Base-by-base conservation (phyloP, 345 rosid genomes). In the Aurinia saxatilis region DNA sequence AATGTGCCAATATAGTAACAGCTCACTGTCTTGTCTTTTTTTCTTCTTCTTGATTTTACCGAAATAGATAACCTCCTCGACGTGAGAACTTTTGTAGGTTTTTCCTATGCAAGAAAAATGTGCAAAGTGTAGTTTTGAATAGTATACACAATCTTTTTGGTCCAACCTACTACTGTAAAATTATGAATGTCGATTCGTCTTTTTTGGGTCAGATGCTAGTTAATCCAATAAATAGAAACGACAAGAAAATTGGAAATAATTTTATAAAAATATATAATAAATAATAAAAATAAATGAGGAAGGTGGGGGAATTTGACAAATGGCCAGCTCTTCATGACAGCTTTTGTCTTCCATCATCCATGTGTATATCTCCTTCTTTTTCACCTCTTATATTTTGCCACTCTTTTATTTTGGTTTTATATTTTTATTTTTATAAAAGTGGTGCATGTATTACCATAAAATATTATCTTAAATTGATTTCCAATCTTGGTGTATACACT, bases 281-380 rank as follows among this genome's bases (percentile, higher is more conserved):
- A n/a, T 19, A 29, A n/a, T 6, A 52, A 51, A 25, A 57, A 19
- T 2, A 44, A 33, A 29, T 4, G 45, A 3, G 15, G 57, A 54
- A 63, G 58, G 68, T 49, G 47, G 65, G 57, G 52, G 63, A 63
- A 50, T 48, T 62, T 47, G 64, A 70, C 38, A 70, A 70, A 56
- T 56, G 74, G 69, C 53, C 74, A 70, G 74, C 74, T 63, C 64
- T 46, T 56, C 31, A 13, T 63, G 74, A 57, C 74, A 70, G 74
- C 74, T 56, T 56, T 63, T 56, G 74, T 70, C 74, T 39, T 41
- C 74, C 63, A 70, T 55, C 74, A 63, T 56, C 74, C 74, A 70
- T 55, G 64, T 70, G 64, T 63, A 30, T 36, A 49, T 67, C 51
- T 56, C 7, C 57, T 48, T 48, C 29, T 17, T 13, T 14, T 11